phyloP scores from a whole-genome alignment of 2,329 filamentous ascomycete genomes.

The Corynespora cassiicola region DNA sequence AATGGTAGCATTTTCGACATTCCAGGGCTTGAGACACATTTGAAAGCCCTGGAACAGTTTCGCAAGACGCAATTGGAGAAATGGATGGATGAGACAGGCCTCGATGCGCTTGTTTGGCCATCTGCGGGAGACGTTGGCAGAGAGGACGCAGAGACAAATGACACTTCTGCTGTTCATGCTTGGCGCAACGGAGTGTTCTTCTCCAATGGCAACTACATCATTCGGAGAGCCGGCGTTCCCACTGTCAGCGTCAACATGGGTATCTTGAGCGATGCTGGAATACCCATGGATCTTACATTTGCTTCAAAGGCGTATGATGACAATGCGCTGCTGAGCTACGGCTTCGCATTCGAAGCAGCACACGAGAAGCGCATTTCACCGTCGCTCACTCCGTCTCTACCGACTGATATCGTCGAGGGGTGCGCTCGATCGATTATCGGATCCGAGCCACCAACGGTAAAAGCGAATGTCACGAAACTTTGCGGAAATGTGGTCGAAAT shows the following conservation, averaged over 20 bases:
- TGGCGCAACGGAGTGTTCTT: constrained; percentile 58
- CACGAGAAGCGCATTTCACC: too few species aligned
- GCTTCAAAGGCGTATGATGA: constrained; percentile 55
- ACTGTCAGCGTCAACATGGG: constrained; percentile 60
- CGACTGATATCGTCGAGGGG: too few species aligned
- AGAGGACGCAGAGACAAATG: constrained; percentile 51
- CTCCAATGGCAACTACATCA: constrained; percentile 56
- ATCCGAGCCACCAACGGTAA: too few species aligned
- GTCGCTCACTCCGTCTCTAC: too few species aligned
- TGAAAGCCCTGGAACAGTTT: constrained; percentile 52
- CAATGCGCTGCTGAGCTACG: constrained; percentile 24
- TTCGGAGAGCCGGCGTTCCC: constrained; percentile 60
- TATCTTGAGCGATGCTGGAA: constrained; percentile 48
- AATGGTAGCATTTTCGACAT: constrained; percentile 47
- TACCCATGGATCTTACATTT: constrained; percentile 60
- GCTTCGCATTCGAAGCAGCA: constrained; percentile 28
- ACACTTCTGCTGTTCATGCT: constrained; percentile 35
- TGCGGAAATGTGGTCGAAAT: too few species aligned
- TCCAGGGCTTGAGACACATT: constrained; percentile 44
- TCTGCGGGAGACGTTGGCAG: constrained; percentile 56
- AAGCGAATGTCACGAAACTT: too few species aligned
- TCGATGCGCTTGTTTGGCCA: constrained; percentile 61
- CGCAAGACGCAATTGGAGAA: constrained; percentile 53
- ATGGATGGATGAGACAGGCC: constrained; percentile 48
- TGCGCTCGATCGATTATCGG: too few species aligned